Base-by-base conservation (phyloP, 2,329 filamentous ascomycete species). In the Sporothrix globosa region DNA sequence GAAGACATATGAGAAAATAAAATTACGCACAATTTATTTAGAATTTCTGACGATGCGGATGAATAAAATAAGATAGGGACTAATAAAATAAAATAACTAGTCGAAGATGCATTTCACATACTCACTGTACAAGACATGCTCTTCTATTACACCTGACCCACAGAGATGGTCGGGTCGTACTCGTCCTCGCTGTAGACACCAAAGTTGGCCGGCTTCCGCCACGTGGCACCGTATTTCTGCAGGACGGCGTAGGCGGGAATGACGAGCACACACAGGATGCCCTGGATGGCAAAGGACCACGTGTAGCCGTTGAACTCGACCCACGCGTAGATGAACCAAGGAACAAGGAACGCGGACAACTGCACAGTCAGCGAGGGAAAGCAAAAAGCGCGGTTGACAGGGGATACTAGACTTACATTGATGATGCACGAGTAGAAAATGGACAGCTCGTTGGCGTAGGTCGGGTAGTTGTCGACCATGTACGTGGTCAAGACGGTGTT, bases 391-490 rank as follows among this genome's bases (percentile, higher is more conserved):
- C 7, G 53, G 10, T 13, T 2, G 13, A 7, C 7, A 11, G 7
- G 54, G 10, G 52, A 17, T 2, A 1, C 1, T 9, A 10, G 1
- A 46, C 69, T 13, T n/a, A 71, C 74, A 73, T 86, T 87, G 52
- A 87, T 79, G 58, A 86, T 79, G 3, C 87, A 84, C 9, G 83
- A 80, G 74, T 86, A 87, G 74, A 87, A 87, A 9, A 82, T 85
- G 44, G 87, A 81, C 50, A 85, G 79, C 54, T 83, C 83, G 76
- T 85, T 87, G 50, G 83, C 83, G 74, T 87, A 84, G 19, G 84
- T 76, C 0, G 85, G 85, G 75, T 88, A 87, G 60, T 81, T 81
- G 75, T 88, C 86, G 46, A 88, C 81, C 19, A 87, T 80, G 74
- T 88, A 88, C 5, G 67, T 80, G 58, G 81, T 83, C 11, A 84